Percentiles rank a stretch among this genome's conserved stretches.
phyloP scores from a whole-genome alignment of 768 basidiomycete species.

The Lepiota brunneoincarnata region DNA sequence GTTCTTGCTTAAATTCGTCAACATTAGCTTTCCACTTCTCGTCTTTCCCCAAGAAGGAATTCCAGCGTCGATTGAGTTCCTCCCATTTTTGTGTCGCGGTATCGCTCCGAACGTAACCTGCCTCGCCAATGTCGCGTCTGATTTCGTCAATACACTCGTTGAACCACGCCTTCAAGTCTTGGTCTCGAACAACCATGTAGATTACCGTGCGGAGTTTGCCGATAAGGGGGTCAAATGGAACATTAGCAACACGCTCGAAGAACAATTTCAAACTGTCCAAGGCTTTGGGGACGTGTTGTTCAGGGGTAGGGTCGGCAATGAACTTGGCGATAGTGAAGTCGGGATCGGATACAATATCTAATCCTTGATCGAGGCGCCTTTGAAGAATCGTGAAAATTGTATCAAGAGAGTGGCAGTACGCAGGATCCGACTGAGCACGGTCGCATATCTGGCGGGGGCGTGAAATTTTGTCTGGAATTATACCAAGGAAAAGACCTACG shows the following conservation, averaged over 20 bases:
- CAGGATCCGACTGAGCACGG: conserved; percentile 58
- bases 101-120: conserved; percentile 52
- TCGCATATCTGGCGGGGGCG: conserved; percentile 48
- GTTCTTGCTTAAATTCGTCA: conserved; percentile 41
- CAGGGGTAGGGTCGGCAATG: conserved; percentile 59
- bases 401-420: conserved; percentile 55
- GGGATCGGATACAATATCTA: conserved; percentile 46
- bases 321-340: conserved; percentile 52
- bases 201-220: conserved; percentile 39
- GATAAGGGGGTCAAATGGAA: conserved; percentile 49
- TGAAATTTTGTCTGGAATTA: neutral
- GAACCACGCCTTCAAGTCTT: conserved; percentile 50
- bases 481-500: conserved; percentile 28
- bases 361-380: conserved; percentile 51
- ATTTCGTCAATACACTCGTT: conserved; percentile 49
- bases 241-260: conserved; percentile 51
- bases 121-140: conserved; percentile 43
- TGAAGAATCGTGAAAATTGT: conserved; percentile 56
- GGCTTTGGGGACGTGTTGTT: conserved; percentile 57
- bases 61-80: conserved; percentile 50
- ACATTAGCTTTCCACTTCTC: conserved; percentile 55
- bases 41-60: conserved; percentile 41
- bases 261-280: conserved; percentile 45
- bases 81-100: conserved; percentile 40
- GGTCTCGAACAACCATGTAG: conserved; percentile 49